These are phyloP conservation scores for Heterococcus sp. DNA, from an alignment of 108 stramenopile species.

Conservation along the genomic window DNA sequence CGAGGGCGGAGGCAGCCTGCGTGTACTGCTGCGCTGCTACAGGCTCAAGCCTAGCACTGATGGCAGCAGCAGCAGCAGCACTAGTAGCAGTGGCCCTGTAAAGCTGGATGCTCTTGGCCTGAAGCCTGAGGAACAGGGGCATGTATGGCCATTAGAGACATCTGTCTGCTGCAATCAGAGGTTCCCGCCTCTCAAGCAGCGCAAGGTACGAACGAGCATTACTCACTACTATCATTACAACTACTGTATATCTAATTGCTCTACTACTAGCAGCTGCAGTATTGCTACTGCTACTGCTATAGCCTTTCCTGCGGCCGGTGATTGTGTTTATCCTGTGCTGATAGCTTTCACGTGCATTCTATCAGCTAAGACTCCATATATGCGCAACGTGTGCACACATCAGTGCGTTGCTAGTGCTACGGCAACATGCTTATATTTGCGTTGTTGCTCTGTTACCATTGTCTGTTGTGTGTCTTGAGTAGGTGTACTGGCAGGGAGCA, in stretches of 20 bases:
- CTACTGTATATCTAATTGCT: too few relatives aligned
- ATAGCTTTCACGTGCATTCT: too few relatives aligned
- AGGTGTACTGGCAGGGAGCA: slow-evolving; percentile 3
- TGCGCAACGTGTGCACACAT: too few relatives aligned
- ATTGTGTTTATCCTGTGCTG: too few relatives aligned
- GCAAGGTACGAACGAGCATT: too few relatives aligned
- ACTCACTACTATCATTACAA: too few relatives aligned
- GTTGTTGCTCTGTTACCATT: neutral
- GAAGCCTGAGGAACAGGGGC: slow-evolving; percentile 2
- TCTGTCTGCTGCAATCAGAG: slow-evolving; percentile 11
- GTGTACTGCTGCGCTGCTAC: slow-evolving; percentile 2
- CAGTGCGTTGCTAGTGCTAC: too few relatives aligned
- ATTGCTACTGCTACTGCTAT: too few relatives aligned
- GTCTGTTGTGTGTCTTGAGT: neutral
- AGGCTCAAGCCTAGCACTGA: neutral
- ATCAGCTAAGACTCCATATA: too few relatives aligned
- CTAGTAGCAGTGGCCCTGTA: neutral
- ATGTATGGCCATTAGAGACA: slow-evolving; percentile 46
- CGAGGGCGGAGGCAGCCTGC: neutral
- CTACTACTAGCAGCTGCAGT: too few relatives aligned
- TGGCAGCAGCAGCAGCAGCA: slow-evolving; percentile 2
- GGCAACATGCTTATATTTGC: neutral
- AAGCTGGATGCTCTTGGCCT: neutral
- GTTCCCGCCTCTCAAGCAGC: slow-evolving; percentile 30
- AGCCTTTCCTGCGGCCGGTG: too few relatives aligned